phyloP scores from a whole-genome alignment of 2,329 filamentous ascomycete species.

The Botrytis sinoallii region DNA sequence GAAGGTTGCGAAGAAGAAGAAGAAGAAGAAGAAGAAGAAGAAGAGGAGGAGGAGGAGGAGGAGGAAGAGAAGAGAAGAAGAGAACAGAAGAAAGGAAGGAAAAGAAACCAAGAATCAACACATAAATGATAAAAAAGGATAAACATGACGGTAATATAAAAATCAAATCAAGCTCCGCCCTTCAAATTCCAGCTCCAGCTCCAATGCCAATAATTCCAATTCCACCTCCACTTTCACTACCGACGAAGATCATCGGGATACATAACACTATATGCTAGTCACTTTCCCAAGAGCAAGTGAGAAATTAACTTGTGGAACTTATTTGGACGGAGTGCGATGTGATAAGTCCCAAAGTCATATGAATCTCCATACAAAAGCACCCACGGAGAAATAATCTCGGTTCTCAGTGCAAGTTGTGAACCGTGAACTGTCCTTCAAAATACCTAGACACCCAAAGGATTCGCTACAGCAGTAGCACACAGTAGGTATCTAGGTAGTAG shows the following conservation, averaged over 20 bases:
- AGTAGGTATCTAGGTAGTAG: neutral
- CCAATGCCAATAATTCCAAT: neutral
- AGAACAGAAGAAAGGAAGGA: neutral
- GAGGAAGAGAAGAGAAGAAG: neutral
- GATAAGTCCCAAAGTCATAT: neutral
- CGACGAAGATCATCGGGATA: neutral
- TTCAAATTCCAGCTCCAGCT: neutral
- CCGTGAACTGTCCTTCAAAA: neutral
- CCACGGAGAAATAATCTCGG: neutral
- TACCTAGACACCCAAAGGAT: neutral
- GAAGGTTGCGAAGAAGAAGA: neutral
- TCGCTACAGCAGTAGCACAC: too few species aligned
- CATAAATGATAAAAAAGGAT: neutral
- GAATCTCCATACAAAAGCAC: neutral
- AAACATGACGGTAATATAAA: neutral
- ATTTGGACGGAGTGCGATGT: neutral
- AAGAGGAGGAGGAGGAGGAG: too few species aligned
- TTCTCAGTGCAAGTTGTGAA: conserved; percentile 2
- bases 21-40: too few species aligned
- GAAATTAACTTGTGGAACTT: conserved; percentile 4
- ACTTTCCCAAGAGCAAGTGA: too few species aligned
- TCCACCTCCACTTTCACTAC: neutral
- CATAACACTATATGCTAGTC: neutral
- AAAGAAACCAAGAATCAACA: neutral
- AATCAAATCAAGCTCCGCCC: neutral